Percentiles rank a stretch among this genome's conserved stretches.
Conservation (phyloP, 2,329 filamentous ascomycete species). For the Kalmusia sp. region DNA sequence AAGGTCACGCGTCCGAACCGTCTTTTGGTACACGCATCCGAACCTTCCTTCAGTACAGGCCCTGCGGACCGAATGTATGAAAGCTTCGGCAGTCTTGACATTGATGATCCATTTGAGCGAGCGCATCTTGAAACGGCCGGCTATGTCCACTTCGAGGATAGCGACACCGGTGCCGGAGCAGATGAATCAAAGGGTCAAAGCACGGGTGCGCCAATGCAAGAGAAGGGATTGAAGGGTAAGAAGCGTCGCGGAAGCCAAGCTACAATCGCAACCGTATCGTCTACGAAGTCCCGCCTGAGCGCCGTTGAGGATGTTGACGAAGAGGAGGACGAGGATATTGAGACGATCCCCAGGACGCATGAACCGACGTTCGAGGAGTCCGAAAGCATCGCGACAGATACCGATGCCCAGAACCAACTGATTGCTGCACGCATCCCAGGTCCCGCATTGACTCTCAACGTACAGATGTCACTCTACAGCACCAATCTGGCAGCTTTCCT, state of each 20-base stretch:
- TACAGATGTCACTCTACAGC: conserved; percentile 73
- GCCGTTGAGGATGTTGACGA: conserved; percentile 44
- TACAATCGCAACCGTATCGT: conserved; percentile 50
- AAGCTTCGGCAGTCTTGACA: conserved; percentile 21
- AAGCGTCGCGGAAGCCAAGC: conserved; percentile 39
- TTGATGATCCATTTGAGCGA: conserved; percentile 24
- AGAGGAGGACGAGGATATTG: conserved; percentile 56
- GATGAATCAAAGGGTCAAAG: conserved; percentile 18
- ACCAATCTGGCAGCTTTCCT: conserved; percentile 68
- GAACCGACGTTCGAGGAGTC: conserved; percentile 27
- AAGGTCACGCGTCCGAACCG: conserved; percentile 25
- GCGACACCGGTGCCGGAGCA: conserved; percentile 23
- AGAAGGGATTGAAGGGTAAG: conserved; percentile 33
- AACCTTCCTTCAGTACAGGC: conserved; percentile 17
- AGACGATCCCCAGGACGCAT: conserved; percentile 52
- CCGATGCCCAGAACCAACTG: conserved; percentile 35
- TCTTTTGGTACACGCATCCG: conserved; percentile 30
- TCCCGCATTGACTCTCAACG: conserved; percentile 61
- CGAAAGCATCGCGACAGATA: conserved; percentile 47
- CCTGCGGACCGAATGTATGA: conserved; percentile 19
- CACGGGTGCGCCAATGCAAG: conserved; percentile 21
- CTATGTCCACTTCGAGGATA: conserved; percentile 40
- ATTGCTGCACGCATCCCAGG: conserved; percentile 26
- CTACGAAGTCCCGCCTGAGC: conserved; percentile 51
- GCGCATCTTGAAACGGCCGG: conserved; percentile 21